A percentile compares a stretch with the other conserved stretches of the same genome.
Evolutionary conservation across 164 flowering plant species (phyloP).

Genomic region (Paratinospora sagittata): DNA sequence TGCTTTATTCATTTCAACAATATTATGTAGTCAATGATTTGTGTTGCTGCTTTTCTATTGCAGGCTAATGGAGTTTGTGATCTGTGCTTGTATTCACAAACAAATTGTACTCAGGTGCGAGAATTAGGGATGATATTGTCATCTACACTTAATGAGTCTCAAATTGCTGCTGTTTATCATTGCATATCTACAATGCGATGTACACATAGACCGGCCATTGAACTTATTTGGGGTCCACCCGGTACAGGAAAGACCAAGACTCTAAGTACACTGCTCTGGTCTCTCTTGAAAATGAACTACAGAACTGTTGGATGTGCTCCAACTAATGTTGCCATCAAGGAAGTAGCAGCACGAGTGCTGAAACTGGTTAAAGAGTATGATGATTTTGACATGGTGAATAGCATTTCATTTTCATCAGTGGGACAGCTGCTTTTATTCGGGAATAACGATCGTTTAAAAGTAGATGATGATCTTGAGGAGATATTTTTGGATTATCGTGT

Average conservation of each 20-base stretch:
- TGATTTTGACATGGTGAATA: not conserved
- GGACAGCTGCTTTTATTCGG: slow-evolving; percentile 74
- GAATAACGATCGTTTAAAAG: slow-evolving; percentile 37
- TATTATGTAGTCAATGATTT: not conserved
- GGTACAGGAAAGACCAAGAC: slow-evolving; percentile 86
- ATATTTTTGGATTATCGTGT: slow-evolving; percentile 58
- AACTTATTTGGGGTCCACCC: slow-evolving; percentile 81
- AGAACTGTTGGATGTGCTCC: slow-evolving; percentile 66
- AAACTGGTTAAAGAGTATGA: slow-evolving; percentile 28
- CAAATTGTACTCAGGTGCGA: slow-evolving; percentile 4
- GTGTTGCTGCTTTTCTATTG: not conserved
- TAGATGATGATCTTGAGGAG: slow-evolving; percentile 36
- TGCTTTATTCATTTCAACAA: not conserved
- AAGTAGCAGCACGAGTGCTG: slow-evolving; percentile 49
- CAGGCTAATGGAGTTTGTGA: slow-evolving; percentile 33
- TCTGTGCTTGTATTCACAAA: slow-evolving; percentile 20
- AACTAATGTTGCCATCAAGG: slow-evolving; percentile 59
- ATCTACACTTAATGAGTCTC: slow-evolving; percentile 47
- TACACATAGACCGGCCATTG: slow-evolving; percentile 29
- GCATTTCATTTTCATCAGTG: slow-evolving; percentile 19
- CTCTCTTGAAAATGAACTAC: slow-evolving; percentile 29
- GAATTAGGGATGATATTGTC: slow-evolving; percentile 4
- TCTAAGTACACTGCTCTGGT: slow-evolving; percentile 32
- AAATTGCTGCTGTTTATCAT: slow-evolving; percentile 34
- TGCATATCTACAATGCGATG: slow-evolving; percentile 29